A percentile compares a stretch with the other conserved stretches of the same genome.
Conservation (phyloP, 345 rosid species). For the Syzygium jambos region DNA sequence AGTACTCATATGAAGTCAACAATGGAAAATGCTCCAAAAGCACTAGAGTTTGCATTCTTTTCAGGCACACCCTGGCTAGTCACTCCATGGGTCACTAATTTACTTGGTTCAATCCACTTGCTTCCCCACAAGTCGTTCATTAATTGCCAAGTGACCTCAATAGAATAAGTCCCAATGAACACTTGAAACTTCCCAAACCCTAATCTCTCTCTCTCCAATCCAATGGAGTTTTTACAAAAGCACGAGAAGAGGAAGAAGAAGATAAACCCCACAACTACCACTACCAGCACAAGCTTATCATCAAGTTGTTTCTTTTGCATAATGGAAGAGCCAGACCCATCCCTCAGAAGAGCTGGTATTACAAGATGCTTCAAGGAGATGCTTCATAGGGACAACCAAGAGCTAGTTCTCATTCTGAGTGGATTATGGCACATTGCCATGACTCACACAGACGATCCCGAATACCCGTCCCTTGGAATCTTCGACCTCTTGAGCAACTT, state of each 20-base stretch:
- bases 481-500: conserved; percentile 67
- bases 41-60: background rate
- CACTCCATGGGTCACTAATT: background rate
- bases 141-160: background rate
- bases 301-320: conserved; percentile 56
- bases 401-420: conserved; percentile 61
- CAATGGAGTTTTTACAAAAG: background rate
- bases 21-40: background rate
- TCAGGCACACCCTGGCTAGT: background rate
- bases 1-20: background rate
- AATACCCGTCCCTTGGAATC: conserved; percentile 72
- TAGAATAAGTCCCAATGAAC: background rate
- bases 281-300: conserved; percentile 1
- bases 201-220: background rate
- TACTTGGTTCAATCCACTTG: background rate
- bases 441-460: conserved; percentile 66
- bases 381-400: conserved; percentile 43
- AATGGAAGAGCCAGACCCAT: conserved; percentile 50
- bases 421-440: conserved; percentile 71
- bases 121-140: background rate
- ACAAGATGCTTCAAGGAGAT: conserved; percentile 48
- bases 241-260: background rate
- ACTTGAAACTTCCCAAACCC: background rate
- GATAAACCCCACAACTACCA: background rate
- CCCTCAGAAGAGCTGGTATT: conserved; percentile 42